Evolutionary conservation across 208 protist genomes (phyloP).

Genomic region (Wallacemonas collosoma): DNA sequence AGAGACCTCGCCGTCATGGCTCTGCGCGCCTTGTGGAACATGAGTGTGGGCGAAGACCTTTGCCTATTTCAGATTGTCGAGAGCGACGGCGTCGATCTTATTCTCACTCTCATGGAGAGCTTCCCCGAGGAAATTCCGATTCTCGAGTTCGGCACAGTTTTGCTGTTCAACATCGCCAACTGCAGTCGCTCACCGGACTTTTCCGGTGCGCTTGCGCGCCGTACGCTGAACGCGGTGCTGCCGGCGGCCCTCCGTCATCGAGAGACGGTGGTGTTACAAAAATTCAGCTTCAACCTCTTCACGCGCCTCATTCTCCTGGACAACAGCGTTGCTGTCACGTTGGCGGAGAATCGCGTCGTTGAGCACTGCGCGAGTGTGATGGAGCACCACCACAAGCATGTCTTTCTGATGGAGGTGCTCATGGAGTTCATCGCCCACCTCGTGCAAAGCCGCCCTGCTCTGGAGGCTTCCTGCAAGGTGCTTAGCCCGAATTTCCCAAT

Average conservation of each 20-base stretch:
- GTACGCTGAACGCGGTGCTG: conserved; percentile 49
- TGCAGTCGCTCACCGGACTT: conserved; percentile 40
- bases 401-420: conserved; percentile 86
- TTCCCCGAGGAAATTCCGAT: conserved; percentile 66
- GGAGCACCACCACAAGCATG: conserved; percentile 56
- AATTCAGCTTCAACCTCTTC: conserved; percentile 84
- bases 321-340: conserved; percentile 41
- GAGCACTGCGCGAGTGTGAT: conserved; percentile 64
- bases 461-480: conserved; percentile 33
- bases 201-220: conserved; percentile 33
- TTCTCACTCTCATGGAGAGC: conserved; percentile 62
- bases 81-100: conserved; percentile 42
- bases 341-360: conserved; percentile 54
- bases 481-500: conserved; percentile 24
- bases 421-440: conserved; percentile 70
- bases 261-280: conserved; percentile 74
- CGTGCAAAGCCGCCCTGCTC: conserved; percentile 48
- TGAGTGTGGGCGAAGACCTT: conserved; percentile 64
- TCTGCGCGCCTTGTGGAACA: conserved; percentile 83
- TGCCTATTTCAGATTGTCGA: conserved; percentile 44
- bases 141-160: conserved; percentile 65
- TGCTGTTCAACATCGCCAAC: conserved; percentile 79
- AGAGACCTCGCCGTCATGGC: conserved; percentile 47
- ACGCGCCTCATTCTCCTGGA: conserved; percentile 51
- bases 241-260: conserved; percentile 52